Evolutionary conservation across 768 basidiomycete genomes (phyloP), one percentile per base, ranked within the genome.

Genomic region (Trametes meyenii): DNA sequence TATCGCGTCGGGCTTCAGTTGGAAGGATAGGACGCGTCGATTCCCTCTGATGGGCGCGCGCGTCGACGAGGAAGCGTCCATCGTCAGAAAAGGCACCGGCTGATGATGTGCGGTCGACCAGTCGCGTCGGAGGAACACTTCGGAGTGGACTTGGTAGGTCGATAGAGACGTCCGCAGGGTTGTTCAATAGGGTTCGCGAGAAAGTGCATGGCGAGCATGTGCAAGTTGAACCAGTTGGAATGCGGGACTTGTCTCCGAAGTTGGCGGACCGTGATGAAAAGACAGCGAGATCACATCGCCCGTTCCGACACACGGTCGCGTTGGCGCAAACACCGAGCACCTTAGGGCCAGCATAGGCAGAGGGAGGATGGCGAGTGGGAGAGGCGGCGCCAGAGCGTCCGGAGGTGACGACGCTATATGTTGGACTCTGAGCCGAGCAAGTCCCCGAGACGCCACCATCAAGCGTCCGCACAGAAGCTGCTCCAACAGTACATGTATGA

Each of bases 381-480:
- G 49, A 17, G 33, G 33, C 14, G 43, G 26, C n/a, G 17, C 39
- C 3, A 19, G 49, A 26, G 19, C 13, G 23, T 7, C 3, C 13
- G n/a, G 35, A 26, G 50, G 35, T 6, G 21, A 38, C 17, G 55
- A 40, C 51, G 36, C 46, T 61, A 62, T 62, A 56, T 62, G 60
- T 56, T 56, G 35, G 48, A 13, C 33, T 51, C 33, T 39, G 55
- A 62, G 61, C 61, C 61, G 61, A 62, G 42, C 46, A 62, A 62
- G 49, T 52, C 55, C 61, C 54, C 43, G 61, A 23, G 55, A 48
- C 61, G 61, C 61, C 61, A 62, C 61, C 61, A 62, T 62, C 61
- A 62, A 42, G 40, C 61, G 44, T 52, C 51, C 45, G 26, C 39
- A 24, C 56, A 43, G 39, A 40, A 12, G 35, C 38, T 24, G 56